Evolutionary conservation across 208 protist species (phyloP), one percentile per base, ranked within the genome.

Genomic region (Crithidia sp.): DNA sequence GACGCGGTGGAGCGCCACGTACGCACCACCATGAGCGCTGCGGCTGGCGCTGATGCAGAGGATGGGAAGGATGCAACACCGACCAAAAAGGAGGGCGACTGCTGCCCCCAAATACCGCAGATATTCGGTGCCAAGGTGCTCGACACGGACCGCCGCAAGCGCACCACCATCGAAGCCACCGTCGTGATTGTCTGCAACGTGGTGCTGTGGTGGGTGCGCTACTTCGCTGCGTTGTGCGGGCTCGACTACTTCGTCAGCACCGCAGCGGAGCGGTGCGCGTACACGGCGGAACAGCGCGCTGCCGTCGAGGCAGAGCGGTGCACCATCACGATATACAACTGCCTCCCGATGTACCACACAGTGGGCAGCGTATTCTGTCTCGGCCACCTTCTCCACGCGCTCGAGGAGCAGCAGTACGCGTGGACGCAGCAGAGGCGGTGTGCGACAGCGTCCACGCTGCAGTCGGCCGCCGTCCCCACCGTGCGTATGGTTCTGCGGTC

Each of bases 281-380:
- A 69, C 74, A 64, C 74, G 16, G 60, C 74, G 6, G 64, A 19
- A 10, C 52, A 68, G 45, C 66, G 49, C 7, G 67, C 60, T 4
- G 74, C 67, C 7, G 41, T 67, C 2, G 67, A 78, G 67, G 77
- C 58, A 37, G 55, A 79, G 40, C 65, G 75, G 17, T 64, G 71
- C 45, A 28, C 84, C 41, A 79, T 96, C 47, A 80, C 80, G 0
- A 64, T 95, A 14, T 97, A 97, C 79, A 88, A 86, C 45, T 73
- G 81, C 16, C 80, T 97, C 12, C 92, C 90, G 17, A 91, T 98
- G 71, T 95, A 96, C 75, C 90, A 96, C 79, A 87, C 85, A 28
- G 82, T 92, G 19, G 88, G 85, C 44, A 82, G 74, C 63, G 79
- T 93, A 6, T 93, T 88, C 67, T 92, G 87, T 19, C 75, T 89